Evolutionary conservation across 129 eudicot genomes (phyloP).

Genomic region (Mikania micrantha): DNA sequence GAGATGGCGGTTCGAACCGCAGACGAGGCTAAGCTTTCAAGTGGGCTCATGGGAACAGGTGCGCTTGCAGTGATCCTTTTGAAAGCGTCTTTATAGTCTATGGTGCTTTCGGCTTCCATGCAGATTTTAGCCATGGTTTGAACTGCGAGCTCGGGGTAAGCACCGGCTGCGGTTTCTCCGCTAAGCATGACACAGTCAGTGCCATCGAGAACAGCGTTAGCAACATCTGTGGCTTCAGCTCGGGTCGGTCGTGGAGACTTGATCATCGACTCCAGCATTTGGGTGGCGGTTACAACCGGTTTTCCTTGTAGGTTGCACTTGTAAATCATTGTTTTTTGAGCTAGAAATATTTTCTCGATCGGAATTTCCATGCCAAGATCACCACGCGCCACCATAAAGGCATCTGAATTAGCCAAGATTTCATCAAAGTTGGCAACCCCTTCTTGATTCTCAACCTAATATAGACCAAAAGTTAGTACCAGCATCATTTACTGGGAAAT

Average conservation of each 20-base stretch:
- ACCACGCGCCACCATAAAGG: slow-evolving; percentile 77
- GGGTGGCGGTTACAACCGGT: slow-evolving; percentile 80
- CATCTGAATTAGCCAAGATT: slow-evolving; percentile 63
- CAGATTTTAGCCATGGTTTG: slow-evolving; percentile 72
- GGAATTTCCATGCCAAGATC: slow-evolving; percentile 81
- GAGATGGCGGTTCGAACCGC: slow-evolving; percentile 62
- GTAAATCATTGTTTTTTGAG: slow-evolving; percentile 71
- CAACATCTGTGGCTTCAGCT: slow-evolving; percentile 70
- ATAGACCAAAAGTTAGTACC: background rate
- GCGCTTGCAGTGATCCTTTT: slow-evolving; percentile 53
- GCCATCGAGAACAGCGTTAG: slow-evolving; percentile 69
- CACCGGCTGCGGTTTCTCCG: slow-evolving; percentile 81
- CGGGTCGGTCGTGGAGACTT: slow-evolving; percentile 72
- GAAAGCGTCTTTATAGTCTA: slow-evolving; percentile 48
- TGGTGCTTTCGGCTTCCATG: slow-evolving; percentile 63
- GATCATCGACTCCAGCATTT: slow-evolving; percentile 75
- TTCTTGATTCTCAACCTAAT: slow-evolving; percentile 73
- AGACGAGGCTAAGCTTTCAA: slow-evolving; percentile 62
- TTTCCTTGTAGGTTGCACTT: slow-evolving; percentile 71
- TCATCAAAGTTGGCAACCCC: slow-evolving; percentile 82
- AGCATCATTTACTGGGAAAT: no score
- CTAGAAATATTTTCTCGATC: slow-evolving; percentile 64
- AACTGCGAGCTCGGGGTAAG: slow-evolving; percentile 69
- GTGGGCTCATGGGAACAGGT: slow-evolving; percentile 73
- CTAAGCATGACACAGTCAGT: slow-evolving; percentile 75